Percentiles rank a stretch among this genome's conserved stretches.
These are phyloP conservation scores for Cyclocybe cylindracea DNA, from an alignment of 768 basidiomycete genomes.

Conservation along the genomic window DNA sequence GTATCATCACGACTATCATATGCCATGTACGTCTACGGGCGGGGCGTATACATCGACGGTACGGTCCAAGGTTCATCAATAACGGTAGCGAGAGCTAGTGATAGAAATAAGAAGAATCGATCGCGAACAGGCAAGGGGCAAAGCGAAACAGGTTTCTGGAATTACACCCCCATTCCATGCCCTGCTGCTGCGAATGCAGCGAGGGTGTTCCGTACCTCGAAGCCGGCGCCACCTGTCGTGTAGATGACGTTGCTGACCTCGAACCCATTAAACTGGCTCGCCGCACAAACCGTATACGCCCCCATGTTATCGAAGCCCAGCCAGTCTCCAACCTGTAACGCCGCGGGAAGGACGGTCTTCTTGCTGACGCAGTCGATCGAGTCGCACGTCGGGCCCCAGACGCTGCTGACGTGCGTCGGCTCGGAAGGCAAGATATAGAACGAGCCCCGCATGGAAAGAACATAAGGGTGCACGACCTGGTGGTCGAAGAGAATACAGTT, in stretches of 20 bases:
- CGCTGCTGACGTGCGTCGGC: slow-evolving; percentile 57
- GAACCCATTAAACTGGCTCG: slow-evolving; percentile 86
- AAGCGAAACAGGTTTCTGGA: slow-evolving; percentile 11
- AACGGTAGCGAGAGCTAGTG: not conserved
- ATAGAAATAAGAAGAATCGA: not conserved
- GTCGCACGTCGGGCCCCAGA: slow-evolving; percentile 99
- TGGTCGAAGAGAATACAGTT: slow-evolving; percentile 99
- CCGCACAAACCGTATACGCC: slow-evolving; percentile 97
- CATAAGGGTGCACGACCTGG: slow-evolving; percentile 73
- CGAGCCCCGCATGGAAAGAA: slow-evolving; percentile 56
- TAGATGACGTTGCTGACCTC: slow-evolving; percentile 79
- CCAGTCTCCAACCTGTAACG: slow-evolving; percentile 93
- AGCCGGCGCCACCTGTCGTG: slow-evolving; percentile 57
- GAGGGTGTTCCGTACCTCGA: slow-evolving; percentile 48
- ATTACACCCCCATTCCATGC: slow-evolving; percentile 23
- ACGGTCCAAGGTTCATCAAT: not conserved
- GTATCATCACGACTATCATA: no score
- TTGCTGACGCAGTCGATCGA: slow-evolving; percentile 91
- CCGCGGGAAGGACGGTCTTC: slow-evolving; percentile 59
- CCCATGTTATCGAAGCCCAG: slow-evolving; percentile 98
- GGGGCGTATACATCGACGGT: no score
- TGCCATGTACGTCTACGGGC: no score
- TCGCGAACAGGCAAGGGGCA: not conserved
- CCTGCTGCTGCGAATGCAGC: slow-evolving; percentile 47
- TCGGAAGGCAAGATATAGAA: slow-evolving; percentile 40